Base-by-base conservation (phyloP, 1,139 yeast species). In the Cylindricascospora bacillispora region DNA sequence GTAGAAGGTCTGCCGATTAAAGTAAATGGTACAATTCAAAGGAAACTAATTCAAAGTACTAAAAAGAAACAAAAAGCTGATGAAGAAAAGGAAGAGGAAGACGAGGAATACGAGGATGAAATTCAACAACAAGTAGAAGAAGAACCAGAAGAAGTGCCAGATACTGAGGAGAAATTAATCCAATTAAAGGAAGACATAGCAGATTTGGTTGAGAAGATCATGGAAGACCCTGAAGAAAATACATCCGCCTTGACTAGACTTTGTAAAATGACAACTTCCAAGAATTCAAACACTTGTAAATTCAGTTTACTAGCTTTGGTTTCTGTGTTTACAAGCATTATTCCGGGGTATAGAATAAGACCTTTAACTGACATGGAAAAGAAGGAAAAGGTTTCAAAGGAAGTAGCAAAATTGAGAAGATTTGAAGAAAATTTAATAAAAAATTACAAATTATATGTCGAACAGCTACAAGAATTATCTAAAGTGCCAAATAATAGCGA, bases 221-320 rank as follows among this genome's bases (percentile, higher is more conserved):
- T 75, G 47, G 94, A 86, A 53, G 85, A 83, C 37, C 95, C 98
- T 1, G 97, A 89, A 52, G 94, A 82, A 46, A 72, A 86, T 49
- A 63, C 78, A 10, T 54, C 68, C 4, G 65, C 75, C 29, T 60
- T 89, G 15, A 67, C 80, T 3, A 70, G 86, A 46, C 61, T 89
- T 31, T 62, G 86, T 27, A 77, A 71, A 39, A 73, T 82, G 77
- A 65, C 82, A 1, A 67, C 64, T 36, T 74, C 89, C 1, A 69
- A 66, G 43, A 73, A 78, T 43, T 63, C 75, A 26, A 74, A 72
- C 33, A 74, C 83, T 5, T 65, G 80, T 34, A 85, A 80, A 54
- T 64, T 83, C 35, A 70, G 94, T 1, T 60, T 82, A 35, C 60
- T 85, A 43, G 76, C 97, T 1, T 64, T 86, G 36, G 76, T 85